These are phyloP conservation scores for Magnaporthiopsis rhizophila DNA, from an alignment of 2,329 filamentous ascomycete species.

Conservation along the genomic window DNA sequence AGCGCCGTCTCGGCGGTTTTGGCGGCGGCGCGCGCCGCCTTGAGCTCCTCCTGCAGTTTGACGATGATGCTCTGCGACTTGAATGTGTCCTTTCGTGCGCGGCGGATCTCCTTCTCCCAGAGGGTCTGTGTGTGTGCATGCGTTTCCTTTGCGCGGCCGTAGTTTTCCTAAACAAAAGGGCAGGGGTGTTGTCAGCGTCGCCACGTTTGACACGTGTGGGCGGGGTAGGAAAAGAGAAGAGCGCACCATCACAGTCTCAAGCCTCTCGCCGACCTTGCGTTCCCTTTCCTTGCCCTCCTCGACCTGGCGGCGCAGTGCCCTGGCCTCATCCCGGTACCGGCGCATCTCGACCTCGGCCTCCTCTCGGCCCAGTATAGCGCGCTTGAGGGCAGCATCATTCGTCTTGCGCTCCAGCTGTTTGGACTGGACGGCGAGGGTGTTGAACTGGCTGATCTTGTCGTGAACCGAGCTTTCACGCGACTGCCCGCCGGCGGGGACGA, in stretches of 20 bases:
- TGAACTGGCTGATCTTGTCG: constrained; percentile 66
- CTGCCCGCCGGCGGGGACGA: constrained; percentile 28
- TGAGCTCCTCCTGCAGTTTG: constrained; percentile 68
- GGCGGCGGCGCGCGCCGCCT: constrained; percentile 46
- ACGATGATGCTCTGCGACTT: constrained; percentile 63
- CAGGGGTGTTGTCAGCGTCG: constrained; percentile 9
- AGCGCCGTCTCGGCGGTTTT: constrained; percentile 51
- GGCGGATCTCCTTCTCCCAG: constrained; percentile 68
- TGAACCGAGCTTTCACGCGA: constrained; percentile 53
- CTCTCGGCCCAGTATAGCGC: constrained; percentile 60
- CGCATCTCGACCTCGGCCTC: constrained; percentile 64
- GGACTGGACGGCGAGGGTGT: constrained; percentile 53
- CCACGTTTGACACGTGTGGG: neutral
- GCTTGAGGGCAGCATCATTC: constrained; percentile 57
- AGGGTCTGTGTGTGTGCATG: constrained; percentile 57
- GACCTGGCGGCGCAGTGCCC: constrained; percentile 45
- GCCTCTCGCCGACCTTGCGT: constrained; percentile 54
- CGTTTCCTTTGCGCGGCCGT: constrained; percentile 61
- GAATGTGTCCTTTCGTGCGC: constrained; percentile 64
- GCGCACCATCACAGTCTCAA: constrained; percentile 63
- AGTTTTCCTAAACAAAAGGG: constrained; percentile 50
- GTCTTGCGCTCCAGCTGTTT: constrained; percentile 57
- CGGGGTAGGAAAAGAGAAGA: neutral
- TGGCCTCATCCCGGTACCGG: constrained; percentile 52
- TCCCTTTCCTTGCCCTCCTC: constrained; percentile 61